Percentiles rank a stretch among this genome's conserved stretches.
Conservation (phyloP, 2,329 filamentous ascomycete species). For the Biscogniauxia mediterranea region DNA sequence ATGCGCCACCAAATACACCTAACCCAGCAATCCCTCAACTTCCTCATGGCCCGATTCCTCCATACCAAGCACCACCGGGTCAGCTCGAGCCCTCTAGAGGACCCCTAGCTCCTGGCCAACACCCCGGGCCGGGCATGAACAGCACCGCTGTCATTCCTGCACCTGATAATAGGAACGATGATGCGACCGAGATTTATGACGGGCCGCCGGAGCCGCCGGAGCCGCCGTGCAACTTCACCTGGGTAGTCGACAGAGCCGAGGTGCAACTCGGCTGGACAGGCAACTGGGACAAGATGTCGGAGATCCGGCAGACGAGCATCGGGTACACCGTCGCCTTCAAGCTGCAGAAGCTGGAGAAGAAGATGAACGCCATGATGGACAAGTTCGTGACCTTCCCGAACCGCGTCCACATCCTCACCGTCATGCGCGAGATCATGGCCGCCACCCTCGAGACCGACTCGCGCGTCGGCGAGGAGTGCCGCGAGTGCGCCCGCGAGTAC, state of each 20-base stretch:
- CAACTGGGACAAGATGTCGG: slow-evolving; percentile 13
- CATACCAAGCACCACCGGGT: not conserved
- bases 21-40: no score
- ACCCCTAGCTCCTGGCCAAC: not conserved
- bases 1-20: no score
- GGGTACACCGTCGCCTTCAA: slow-evolving; percentile 13
- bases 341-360: slow-evolving; percentile 19
- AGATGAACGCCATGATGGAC: slow-evolving; percentile 12
- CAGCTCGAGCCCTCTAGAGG: not conserved
- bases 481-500: slow-evolving; percentile 13
- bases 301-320: slow-evolving; percentile 9
- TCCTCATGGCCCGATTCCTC: not conserved
- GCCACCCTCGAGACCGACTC: slow-evolving; percentile 17
- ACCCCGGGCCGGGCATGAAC: not conserved
- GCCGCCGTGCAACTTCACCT: slow-evolving; percentile 14
- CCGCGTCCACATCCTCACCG: slow-evolving; percentile 22
- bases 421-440: slow-evolving; percentile 22
- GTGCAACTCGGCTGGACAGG: slow-evolving; percentile 20
- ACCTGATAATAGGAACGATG: slow-evolving; percentile 1
- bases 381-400: slow-evolving; percentile 16
- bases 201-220: slow-evolving; percentile 10
- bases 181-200: not conserved
- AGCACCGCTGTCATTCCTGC: no score
- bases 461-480: slow-evolving; percentile 12
- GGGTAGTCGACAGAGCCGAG: slow-evolving; percentile 16